These are phyloP conservation scores for Amphibolis antarctica DNA, from an alignment of 106 monocot genomes.

Conservation along the genomic window DNA sequence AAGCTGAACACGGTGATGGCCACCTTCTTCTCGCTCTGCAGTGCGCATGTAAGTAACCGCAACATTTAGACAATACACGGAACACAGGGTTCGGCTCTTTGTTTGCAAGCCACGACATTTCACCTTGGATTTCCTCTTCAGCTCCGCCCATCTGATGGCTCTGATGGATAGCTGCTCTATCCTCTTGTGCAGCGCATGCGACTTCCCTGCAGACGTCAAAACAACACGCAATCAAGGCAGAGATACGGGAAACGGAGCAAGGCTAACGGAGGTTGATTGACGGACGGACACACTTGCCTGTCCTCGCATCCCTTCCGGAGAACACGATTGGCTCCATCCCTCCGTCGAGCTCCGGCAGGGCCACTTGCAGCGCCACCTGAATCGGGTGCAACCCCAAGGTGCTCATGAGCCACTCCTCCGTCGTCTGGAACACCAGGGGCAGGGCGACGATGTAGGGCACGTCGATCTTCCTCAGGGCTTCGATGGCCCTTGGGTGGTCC, in stretches of 20 bases:
- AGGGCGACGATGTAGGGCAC: conserved; percentile 77
- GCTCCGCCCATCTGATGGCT: conserved; percentile 71
- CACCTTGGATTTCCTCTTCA: conserved; percentile 74
- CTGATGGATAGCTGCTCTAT: conserved; percentile 73
- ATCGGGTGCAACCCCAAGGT: conserved; percentile 68
- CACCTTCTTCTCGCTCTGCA: conserved; percentile 57
- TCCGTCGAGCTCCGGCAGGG: conserved; percentile 79
- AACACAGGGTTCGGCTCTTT: not conserved
- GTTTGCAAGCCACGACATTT: no score
- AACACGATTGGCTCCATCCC: conserved; percentile 89
- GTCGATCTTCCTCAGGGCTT: conserved; percentile 59
- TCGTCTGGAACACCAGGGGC: conserved; percentile 81
- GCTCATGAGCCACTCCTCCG: conserved; percentile 85
- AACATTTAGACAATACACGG: not conserved
- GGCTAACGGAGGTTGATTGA: not conserved
- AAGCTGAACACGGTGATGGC: conserved; percentile 85
- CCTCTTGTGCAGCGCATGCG: conserved; percentile 74
- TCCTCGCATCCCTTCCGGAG: conserved; percentile 63
- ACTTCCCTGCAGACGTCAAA: conserved; percentile 43
- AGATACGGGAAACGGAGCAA: not conserved
- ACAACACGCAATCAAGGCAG: not conserved
- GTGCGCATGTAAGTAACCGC: no score
- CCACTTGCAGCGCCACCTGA: conserved; percentile 84
- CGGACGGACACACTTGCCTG: conserved; percentile 49
- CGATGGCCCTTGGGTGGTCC: conserved; percentile 76